Conservation (phyloP, 2,329 filamentous ascomycete species). For the Penicillium sp. region DNA sequence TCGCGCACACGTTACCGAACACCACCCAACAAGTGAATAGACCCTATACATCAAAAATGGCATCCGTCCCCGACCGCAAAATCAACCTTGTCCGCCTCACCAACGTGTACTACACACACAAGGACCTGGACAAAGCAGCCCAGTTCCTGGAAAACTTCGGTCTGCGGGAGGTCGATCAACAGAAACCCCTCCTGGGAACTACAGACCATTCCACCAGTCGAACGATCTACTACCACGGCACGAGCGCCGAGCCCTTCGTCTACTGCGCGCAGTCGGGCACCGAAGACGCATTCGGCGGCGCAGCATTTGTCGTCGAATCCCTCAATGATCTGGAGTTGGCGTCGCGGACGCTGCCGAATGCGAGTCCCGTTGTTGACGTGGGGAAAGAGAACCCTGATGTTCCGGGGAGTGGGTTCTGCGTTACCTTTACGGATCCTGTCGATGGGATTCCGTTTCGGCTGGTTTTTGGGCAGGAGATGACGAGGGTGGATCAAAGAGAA, state of each 20-base stretch:
- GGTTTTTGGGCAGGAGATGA: slow-evolving; percentile 41
- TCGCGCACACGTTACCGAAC: no score
- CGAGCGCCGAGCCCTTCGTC: neutral
- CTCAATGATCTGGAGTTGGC: slow-evolving; percentile 50
- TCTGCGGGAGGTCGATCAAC: neutral
- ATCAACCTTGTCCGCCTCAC: no score
- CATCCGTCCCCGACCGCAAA: no score
- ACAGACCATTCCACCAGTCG: no score
- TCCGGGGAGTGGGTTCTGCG: slow-evolving; percentile 45
- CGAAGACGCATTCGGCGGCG: slow-evolving; percentile 38
- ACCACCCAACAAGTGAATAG: no score
- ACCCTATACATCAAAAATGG: no score
- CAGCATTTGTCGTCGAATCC: slow-evolving; percentile 50
- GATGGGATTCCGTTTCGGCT: slow-evolving; percentile 49
- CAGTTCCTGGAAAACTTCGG: no score
- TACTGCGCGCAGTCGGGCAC: neutral
- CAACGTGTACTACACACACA: no score
- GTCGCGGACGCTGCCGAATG: slow-evolving; percentile 31
- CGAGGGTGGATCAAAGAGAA: slow-evolving; percentile 12
- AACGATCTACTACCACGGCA: neutral
- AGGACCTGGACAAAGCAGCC: no score
- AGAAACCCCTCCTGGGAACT: no score
- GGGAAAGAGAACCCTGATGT: slow-evolving; percentile 26
- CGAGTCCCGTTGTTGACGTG: slow-evolving; percentile 37
- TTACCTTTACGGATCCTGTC: slow-evolving; percentile 44